Evolutionary conservation across 805 yeast species (phyloP).

Genomic region (Suhomyces sp.): DNA sequence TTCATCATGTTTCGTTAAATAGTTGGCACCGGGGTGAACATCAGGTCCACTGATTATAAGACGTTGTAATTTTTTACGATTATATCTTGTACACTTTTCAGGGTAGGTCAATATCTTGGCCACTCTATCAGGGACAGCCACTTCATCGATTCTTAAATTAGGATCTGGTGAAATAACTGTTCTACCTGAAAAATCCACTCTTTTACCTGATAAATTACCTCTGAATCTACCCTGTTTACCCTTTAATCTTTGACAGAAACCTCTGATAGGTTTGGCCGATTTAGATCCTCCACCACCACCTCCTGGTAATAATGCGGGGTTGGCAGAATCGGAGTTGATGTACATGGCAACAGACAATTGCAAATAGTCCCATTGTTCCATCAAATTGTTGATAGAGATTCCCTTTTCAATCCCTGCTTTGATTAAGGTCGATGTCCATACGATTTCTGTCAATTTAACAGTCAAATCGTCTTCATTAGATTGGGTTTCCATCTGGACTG

Average conservation of each 20-base stretch:
- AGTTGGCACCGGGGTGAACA: constrained; percentile 95
- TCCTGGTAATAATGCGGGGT: constrained; percentile 75
- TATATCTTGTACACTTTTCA: constrained; percentile 88
- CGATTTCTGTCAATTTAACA: constrained; percentile 92
- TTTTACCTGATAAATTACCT: constrained; percentile 96
- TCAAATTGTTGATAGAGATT: constrained; percentile 83
- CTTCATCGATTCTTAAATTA: constrained; percentile 89
- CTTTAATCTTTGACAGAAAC: constrained; percentile 93
- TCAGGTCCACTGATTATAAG: constrained; percentile 83
- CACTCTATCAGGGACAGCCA: constrained; percentile 96
- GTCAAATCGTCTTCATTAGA: constrained; percentile 97
- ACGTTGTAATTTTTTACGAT: constrained; percentile 70
- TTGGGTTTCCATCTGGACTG: constrained; percentile 88
- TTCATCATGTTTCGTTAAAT: constrained; percentile 78
- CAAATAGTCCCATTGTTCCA: constrained; percentile 99
- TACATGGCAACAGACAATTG: constrained; percentile 97
- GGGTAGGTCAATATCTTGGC: constrained; percentile 96
- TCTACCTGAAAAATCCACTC: constrained; percentile 98
- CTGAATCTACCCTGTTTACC: constrained; percentile 99
- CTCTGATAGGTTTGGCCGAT: constrained; percentile 77
- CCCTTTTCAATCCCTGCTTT: constrained; percentile 95
- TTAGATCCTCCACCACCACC: constrained; percentile 55
- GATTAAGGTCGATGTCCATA: constrained; percentile 93
- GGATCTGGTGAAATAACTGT: constrained; percentile 99
- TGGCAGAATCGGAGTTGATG: constrained; percentile 91